Conservation (phyloP, 306 rosid genomes). For the Cicer yamashitae region DNA sequence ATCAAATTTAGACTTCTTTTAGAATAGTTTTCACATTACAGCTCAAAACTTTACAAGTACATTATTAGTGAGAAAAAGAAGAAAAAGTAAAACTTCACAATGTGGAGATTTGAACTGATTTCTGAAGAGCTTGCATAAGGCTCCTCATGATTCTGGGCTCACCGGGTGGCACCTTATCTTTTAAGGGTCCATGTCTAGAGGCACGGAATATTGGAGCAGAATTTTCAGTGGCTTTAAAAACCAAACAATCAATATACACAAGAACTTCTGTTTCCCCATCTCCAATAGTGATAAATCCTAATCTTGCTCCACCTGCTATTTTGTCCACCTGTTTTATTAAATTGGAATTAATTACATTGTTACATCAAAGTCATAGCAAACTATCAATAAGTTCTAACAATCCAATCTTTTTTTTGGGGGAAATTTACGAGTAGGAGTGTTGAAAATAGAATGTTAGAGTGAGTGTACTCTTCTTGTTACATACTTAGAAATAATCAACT, state of each 20-base stretch:
- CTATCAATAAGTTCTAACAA: background rate
- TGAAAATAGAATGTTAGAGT: too few relatives aligned
- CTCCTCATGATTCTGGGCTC: slow-evolving; percentile 96
- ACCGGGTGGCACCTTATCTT: slow-evolving; percentile 78
- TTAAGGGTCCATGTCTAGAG: slow-evolving; percentile 73
- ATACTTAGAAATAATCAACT: too few relatives aligned
- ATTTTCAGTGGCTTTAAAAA: slow-evolving; percentile 59
- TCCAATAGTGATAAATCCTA: slow-evolving; percentile 79
- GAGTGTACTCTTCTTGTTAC: too few relatives aligned
- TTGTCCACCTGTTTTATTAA: slow-evolving; percentile 76
- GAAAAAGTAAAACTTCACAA: slow-evolving; percentile 43
- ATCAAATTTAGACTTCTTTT: slow-evolving; percentile 33
- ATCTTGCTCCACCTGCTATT: slow-evolving; percentile 81
- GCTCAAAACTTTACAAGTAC: slow-evolving; percentile 12
- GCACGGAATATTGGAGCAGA: slow-evolving; percentile 85
- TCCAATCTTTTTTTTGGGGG: too few relatives aligned
- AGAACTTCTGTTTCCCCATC: slow-evolving; percentile 84
- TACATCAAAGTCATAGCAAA: background rate
- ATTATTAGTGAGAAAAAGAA: background rate
- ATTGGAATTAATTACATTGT: background rate
- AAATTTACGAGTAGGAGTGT: background rate
- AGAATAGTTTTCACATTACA: background rate
- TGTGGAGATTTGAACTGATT: slow-evolving; percentile 77
- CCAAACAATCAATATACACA: slow-evolving; percentile 87
- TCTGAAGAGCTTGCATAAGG: slow-evolving; percentile 79